Evolutionary conservation across 768 basidiomycete genomes (phyloP).

Genomic region (Suillus bovinus): DNA sequence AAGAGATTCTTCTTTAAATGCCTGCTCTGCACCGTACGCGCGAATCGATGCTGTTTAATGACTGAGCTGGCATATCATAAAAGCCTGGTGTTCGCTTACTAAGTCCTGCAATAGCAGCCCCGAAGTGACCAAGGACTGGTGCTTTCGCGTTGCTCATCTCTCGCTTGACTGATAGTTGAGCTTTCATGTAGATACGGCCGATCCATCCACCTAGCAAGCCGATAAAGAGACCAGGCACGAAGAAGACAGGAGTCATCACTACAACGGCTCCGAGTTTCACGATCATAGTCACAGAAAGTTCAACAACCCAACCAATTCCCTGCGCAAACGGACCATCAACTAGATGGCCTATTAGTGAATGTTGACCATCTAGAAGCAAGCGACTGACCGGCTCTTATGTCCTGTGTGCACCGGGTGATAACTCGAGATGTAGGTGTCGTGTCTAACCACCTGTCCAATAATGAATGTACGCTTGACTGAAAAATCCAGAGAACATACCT

Average conservation of each 20-base stretch:
- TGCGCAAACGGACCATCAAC: slow-evolving; percentile 38
- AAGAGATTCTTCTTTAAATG: slow-evolving; percentile 43
- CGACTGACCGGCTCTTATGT: slow-evolving; percentile 42
- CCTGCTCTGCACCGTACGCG: slow-evolving; percentile 53
- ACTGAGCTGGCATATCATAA: not conserved
- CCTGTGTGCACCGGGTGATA: slow-evolving; percentile 65
- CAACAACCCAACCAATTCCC: slow-evolving; percentile 27
- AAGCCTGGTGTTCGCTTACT: slow-evolving; percentile 24
- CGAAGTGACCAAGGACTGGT: slow-evolving; percentile 52
- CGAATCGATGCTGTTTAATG: slow-evolving; percentile 43
- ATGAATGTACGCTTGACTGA: slow-evolving; percentile 28
- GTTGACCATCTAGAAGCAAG: not conserved
- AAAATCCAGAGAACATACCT: slow-evolving; percentile 45
- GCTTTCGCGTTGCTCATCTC: slow-evolving; percentile 53
- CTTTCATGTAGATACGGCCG: slow-evolving; percentile 54
- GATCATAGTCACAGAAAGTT: slow-evolving; percentile 34
- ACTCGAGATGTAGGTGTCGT: slow-evolving; percentile 57
- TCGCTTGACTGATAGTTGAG: slow-evolving; percentile 56
- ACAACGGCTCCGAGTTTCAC: slow-evolving; percentile 39
- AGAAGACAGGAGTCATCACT: slow-evolving; percentile 39
- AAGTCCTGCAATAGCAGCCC: slow-evolving; percentile 52
- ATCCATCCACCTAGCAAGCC: slow-evolving; percentile 40
- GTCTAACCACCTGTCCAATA: slow-evolving; percentile 46
- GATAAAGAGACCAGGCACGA: slow-evolving; percentile 38
- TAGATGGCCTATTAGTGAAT: slow-evolving; percentile 11